These are phyloP conservation scores for Talaromyces pinophilus DNA, from an alignment of 2,329 filamentous ascomycete species.

Conservation along the genomic window DNA sequence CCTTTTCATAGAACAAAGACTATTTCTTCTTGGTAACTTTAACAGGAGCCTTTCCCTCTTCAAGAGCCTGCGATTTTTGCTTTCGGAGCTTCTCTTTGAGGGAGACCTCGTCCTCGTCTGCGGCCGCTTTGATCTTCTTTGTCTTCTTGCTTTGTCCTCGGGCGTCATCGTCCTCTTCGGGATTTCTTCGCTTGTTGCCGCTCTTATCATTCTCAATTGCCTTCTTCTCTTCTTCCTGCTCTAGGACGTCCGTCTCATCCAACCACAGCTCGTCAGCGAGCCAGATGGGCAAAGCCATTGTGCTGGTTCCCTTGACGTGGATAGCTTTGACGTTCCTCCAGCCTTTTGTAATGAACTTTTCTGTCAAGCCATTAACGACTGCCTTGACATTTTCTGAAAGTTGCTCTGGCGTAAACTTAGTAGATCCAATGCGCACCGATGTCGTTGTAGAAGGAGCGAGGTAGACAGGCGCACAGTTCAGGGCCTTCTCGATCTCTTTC, in stretches of 20 bases:
- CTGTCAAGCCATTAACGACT: slow-evolving; percentile 68
- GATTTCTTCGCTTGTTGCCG: slow-evolving; percentile 59
- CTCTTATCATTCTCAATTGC: slow-evolving; percentile 40
- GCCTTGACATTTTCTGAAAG: slow-evolving; percentile 78
- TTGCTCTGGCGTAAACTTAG: slow-evolving; percentile 72
- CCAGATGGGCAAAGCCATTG: slow-evolving; percentile 90
- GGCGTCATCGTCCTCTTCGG: slow-evolving; percentile 35
- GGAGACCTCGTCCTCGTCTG: slow-evolving; percentile 43
- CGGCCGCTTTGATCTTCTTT: slow-evolving; percentile 43
- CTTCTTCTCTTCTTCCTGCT: slow-evolving; percentile 42
- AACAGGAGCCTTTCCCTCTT: slow-evolving; percentile 43
- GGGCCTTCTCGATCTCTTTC: slow-evolving; percentile 75
- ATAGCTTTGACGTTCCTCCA: slow-evolving; percentile 84
- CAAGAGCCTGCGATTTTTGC: slow-evolving; percentile 51
- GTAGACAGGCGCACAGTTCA: slow-evolving; percentile 76
- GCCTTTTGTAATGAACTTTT: slow-evolving; percentile 79
- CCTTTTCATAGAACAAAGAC: background rate
- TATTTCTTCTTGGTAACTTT: slow-evolving; percentile 7
- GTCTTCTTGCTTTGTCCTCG: slow-evolving; percentile 40
- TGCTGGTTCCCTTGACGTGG: slow-evolving; percentile 88
- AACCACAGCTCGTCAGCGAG: slow-evolving; percentile 88
- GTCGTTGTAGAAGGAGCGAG: slow-evolving; percentile 77
- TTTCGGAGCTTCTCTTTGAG: slow-evolving; percentile 53
- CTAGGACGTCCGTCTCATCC: slow-evolving; percentile 71
- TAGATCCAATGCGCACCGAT: slow-evolving; percentile 75